A percentile compares a stretch with the other conserved stretches of the same genome.
Evolutionary conservation across 2,329 filamentous ascomycete species (phyloP).

Genomic region (Aspergillus tubingensis): DNA sequence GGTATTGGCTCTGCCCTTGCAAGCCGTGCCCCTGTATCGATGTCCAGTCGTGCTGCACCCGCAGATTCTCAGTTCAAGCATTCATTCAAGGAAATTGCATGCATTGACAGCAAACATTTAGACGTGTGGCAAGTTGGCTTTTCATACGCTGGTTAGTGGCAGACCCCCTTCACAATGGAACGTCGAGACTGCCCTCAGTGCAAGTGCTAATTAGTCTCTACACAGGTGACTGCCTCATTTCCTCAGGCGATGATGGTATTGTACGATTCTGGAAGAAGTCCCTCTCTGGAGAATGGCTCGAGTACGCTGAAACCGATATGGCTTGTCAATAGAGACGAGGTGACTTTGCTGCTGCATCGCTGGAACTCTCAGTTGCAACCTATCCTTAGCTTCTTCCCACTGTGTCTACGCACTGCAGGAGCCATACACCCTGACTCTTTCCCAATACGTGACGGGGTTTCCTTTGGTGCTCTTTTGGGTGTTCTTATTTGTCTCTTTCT

Average conservation of each 20-base stretch:
- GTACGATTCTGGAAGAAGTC: constrained; percentile 49
- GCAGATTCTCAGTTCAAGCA: constrained; percentile 45
- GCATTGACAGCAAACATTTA: constrained; percentile 47
- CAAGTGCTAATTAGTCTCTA: background rate
- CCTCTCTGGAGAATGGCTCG: constrained; percentile 47
- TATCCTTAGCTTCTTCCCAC: background rate
- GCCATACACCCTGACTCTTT: background rate
- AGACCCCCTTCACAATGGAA: background rate
- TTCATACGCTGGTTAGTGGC: constrained; percentile 43
- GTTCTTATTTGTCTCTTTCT: background rate
- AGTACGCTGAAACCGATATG: constrained; percentile 47
- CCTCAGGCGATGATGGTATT: constrained; percentile 45
- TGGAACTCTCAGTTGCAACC: background rate
- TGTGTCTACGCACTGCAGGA: background rate
- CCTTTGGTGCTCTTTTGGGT: background rate
- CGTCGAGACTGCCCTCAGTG: background rate
- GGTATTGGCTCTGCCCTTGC: constrained; percentile 47
- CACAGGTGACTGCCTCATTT: constrained; percentile 47
- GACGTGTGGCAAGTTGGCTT: constrained; percentile 50
- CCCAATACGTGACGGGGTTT: background rate
- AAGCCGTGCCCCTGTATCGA: constrained; percentile 33
- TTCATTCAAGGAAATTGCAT: constrained; percentile 45
- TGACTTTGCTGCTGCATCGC: background rate
- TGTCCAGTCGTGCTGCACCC: constrained; percentile 34
- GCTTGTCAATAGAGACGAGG: constrained; percentile 30